phyloP scores from a whole-genome alignment of 352 stramenopile genomes.

The Phytophthora macrochlamydospora region DNA sequence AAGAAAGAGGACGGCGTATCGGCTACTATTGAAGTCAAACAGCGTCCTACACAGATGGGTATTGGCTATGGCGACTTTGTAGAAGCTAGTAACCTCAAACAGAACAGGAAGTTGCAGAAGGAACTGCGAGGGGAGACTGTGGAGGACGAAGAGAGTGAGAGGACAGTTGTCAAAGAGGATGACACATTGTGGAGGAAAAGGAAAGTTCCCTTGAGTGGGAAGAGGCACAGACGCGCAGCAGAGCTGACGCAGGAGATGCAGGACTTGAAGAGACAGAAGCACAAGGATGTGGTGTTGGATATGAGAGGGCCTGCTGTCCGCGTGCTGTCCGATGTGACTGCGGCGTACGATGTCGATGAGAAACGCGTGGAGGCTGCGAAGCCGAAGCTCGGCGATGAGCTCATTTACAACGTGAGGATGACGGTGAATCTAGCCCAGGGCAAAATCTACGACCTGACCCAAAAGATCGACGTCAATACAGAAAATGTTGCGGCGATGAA shows the following conservation, averaged over 20 bases:
- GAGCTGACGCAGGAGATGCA: conserved; percentile 68
- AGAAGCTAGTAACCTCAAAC: conserved; percentile 90
- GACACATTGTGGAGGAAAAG: conserved; percentile 86
- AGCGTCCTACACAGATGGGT: conserved; percentile 91
- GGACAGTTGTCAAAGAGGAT: conserved; percentile 53
- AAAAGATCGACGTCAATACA: conserved; percentile 65
- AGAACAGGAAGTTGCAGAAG: conserved; percentile 92
- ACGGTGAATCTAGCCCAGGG: conserved; percentile 86
- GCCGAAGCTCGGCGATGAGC: conserved; percentile 88
- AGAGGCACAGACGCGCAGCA: conserved; percentile 63
- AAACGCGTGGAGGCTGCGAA: conserved; percentile 46
- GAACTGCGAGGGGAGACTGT: conserved; percentile 86
- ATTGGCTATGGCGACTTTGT: conserved; percentile 95
- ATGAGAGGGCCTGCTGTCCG: conserved; percentile 88
- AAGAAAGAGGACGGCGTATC: conserved; percentile 94
- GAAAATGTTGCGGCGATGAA: conserved; percentile 58
- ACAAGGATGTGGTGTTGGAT: conserved; percentile 82
- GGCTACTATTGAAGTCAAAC: conserved; percentile 92
- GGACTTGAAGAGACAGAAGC: conserved; percentile 43
- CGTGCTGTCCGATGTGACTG: conserved; percentile 69
- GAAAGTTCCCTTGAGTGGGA: conserved; percentile 42
- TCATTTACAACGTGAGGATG: conserved; percentile 92
- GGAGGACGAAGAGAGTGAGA: conserved; percentile 44
- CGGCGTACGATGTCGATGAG: conserved; percentile 61
- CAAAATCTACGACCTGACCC: conserved; percentile 75